Evolutionary conservation across 2,329 filamentous ascomycete species (phyloP).

Genomic region (Exophiala dermatitidis): DNA sequence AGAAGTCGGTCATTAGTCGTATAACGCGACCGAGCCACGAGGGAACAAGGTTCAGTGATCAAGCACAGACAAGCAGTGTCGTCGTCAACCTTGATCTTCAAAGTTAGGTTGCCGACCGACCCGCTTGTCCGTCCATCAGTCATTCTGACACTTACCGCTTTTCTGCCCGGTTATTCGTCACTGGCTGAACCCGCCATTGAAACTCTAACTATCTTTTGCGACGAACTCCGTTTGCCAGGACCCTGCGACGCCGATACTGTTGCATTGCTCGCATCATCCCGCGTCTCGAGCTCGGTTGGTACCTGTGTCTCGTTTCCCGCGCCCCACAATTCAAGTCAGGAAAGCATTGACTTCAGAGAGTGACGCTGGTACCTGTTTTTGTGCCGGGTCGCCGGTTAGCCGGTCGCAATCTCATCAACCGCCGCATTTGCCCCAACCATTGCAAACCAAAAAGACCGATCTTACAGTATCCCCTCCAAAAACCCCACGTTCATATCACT

Average conservation of each 20-base stretch:
- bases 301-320: not conserved
- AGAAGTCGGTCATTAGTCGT: not conserved
- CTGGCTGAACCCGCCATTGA: not conserved
- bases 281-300: conserved; percentile 11
- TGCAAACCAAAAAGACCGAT: not conserved
- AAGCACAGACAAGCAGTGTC: not conserved
- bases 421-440: not conserved
- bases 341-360: not conserved
- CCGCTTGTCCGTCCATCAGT: not conserved
- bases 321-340: conserved; percentile 1
- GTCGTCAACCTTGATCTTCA: not conserved
- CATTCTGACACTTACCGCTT: not conserved
- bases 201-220: not conserved
- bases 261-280: not conserved
- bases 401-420: not conserved
- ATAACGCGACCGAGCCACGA: conserved; percentile 12
- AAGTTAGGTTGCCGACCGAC: not conserved
- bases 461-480: not conserved
- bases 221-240: not conserved
- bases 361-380: not conserved
- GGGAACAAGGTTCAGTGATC: not conserved
- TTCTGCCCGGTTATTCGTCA: conserved; percentile 4
- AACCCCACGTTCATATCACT: not conserved
- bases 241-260: conserved; percentile 4
- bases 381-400: not conserved